Conservation (phyloP, 306 rosid genomes). For the Quillaja saponaria region DNA sequence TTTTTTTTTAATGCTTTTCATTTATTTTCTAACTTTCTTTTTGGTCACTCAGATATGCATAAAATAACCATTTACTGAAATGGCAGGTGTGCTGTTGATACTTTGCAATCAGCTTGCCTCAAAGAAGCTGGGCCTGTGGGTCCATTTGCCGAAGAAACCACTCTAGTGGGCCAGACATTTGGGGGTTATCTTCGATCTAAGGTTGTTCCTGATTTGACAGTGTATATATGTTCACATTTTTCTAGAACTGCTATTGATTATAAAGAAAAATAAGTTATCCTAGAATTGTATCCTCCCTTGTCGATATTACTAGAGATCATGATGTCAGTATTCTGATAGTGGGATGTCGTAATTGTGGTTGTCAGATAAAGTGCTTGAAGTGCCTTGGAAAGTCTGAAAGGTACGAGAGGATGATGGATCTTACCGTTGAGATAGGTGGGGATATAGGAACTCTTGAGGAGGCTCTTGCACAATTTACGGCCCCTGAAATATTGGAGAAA, state of each 20-base stretch:
- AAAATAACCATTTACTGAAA: slow-evolving; percentile 37
- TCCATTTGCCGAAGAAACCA: slow-evolving; percentile 74
- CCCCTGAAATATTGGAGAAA: slow-evolving; percentile 69
- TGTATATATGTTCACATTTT: slow-evolving; percentile 15
- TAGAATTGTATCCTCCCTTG: background rate
- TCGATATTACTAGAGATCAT: background rate
- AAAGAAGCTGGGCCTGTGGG: slow-evolving; percentile 56
- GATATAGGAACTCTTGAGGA: slow-evolving; percentile 79
- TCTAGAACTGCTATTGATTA: slow-evolving; percentile 15
- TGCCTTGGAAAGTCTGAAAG: slow-evolving; percentile 71
- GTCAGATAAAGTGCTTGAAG: slow-evolving; percentile 74
- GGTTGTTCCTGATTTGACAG: slow-evolving; percentile 42
- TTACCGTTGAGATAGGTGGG: slow-evolving; percentile 79
- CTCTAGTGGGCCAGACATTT: slow-evolving; percentile 69
- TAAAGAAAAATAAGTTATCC: slow-evolving; percentile 2
- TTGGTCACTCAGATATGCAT: slow-evolving; percentile 7
- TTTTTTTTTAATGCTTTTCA: slow-evolving; percentile 12
- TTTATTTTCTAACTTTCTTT: background rate
- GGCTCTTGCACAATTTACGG: slow-evolving; percentile 81
- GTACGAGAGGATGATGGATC: slow-evolving; percentile 82
- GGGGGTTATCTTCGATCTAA: slow-evolving; percentile 80
- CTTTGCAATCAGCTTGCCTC: slow-evolving; percentile 78
- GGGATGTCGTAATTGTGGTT: slow-evolving; percentile 33
- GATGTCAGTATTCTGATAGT: background rate
- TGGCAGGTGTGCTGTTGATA: slow-evolving; percentile 78